Evolutionary conservation across 345 rosid genomes (phyloP).

Genomic region (Pelargonium nanum): DNA sequence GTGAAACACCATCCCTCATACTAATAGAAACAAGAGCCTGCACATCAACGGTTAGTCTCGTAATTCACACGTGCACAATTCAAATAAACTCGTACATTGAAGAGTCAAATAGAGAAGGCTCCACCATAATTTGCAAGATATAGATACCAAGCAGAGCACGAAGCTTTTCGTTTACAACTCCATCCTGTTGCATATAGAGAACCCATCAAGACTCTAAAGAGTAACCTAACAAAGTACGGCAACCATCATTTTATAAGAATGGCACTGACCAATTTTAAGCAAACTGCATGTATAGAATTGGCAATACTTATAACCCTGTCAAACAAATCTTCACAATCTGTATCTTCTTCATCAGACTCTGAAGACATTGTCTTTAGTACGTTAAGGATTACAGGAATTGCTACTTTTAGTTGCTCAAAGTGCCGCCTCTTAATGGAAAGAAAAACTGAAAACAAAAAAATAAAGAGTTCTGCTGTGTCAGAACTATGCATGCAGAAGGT

Average conservation of each 20-base stretch:
- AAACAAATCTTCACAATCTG: constrained; percentile 37
- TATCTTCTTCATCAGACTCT: constrained; percentile 24
- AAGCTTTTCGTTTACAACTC: constrained; percentile 38
- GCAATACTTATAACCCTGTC: constrained; percentile 53
- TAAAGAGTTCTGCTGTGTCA: constrained; percentile 7
- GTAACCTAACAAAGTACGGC: constrained; percentile 6
- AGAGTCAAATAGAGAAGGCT: constrained; percentile 18
- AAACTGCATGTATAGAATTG: constrained; percentile 39
- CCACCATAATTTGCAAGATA: constrained; percentile 62
- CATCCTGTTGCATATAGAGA: constrained; percentile 38
- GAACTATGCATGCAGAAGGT: constrained; percentile 3
- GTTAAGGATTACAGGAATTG: constrained; percentile 48
- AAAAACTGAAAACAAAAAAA: constrained; percentile 44
- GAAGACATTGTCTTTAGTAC: constrained; percentile 38
- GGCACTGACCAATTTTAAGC: constrained; percentile 47
- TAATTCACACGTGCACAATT: constrained; percentile 1
- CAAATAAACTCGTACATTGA: background rate
- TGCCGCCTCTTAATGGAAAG: constrained; percentile 55
- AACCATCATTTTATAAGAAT: constrained; percentile 5
- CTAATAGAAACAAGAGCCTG: constrained; percentile 64
- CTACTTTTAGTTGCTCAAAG: constrained; percentile 64
- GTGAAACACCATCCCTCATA: constrained; percentile 23
- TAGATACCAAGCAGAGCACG: constrained; percentile 61
- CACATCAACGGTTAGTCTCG: constrained; percentile 19
- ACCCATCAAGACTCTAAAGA: constrained; percentile 4